Evolutionary conservation across 192 early-diverging fungal genomes (phyloP), one percentile per base, ranked within the genome.

Genomic region (Podila clonocystis): DNA sequence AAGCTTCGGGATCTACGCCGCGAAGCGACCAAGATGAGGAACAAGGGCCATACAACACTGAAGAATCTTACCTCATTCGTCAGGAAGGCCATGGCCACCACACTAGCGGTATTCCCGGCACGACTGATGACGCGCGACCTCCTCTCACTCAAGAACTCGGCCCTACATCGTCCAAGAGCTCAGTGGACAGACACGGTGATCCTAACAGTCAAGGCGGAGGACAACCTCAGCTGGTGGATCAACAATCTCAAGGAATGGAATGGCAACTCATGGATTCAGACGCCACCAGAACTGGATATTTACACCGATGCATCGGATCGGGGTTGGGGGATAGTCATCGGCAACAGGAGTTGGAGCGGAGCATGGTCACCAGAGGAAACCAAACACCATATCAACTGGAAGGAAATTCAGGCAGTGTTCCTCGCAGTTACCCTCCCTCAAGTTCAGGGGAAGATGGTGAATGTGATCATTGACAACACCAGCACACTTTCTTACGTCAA

Each of bases 301-400:
- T 75, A 66, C 71, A 72, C 75, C 15, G 73, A 84, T 58, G 73
- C 73, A 24, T 73, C 66, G 50, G 62, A 73, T 45, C 31, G 29
- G 9, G 76, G 77, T 9, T 82, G 83, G 76, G 73, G 73, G 1
- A 41, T 63, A 15, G 65, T 66, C 30, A 67, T 58, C 22, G 67
- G 36, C 0, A 11, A 38, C 17, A 34, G 52, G 6, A 33, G 33
- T 0, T 48, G 48, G 29, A 58, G 57, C 28, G 83, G 76, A 8
- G 11, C 33, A 9, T 80, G 76, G 76, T 52, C 68, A 28, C 5
- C 9, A 19, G 29, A 59, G 13, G 63, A 77, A 55, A n/a, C n/a
- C n/a, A 9, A 22, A 41, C 38, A 20, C 45, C 75, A 74, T 22
- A 82, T 85, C 66, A 85, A 82, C 38, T 76, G 59, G 63, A 69